phyloP scores from a whole-genome alignment of 1,139 yeast species.

The Yarrowia galli region DNA sequence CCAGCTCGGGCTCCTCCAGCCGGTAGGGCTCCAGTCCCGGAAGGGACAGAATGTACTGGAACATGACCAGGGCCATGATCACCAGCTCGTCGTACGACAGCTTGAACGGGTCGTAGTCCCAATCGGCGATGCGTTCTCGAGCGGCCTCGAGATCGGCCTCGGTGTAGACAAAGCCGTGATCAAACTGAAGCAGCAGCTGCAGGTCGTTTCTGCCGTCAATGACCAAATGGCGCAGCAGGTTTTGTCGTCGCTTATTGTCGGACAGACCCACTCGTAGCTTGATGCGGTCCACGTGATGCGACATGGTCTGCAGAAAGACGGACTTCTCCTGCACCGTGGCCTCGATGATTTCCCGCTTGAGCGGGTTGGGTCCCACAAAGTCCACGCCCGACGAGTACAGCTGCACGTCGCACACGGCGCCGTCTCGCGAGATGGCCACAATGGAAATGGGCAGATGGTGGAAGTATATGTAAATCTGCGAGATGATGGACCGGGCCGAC shows the following conservation, averaged over 20 bases:
- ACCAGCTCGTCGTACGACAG: slow-evolving; percentile 33
- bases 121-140: slow-evolving; percentile 23
- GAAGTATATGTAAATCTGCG: slow-evolving; percentile 36
- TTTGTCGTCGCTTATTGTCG: slow-evolving; percentile 35
- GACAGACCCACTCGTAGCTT: slow-evolving; percentile 35
- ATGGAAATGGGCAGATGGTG: slow-evolving; percentile 34
- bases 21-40: slow-evolving; percentile 44
- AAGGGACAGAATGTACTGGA: slow-evolving; percentile 7
- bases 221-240: slow-evolving; percentile 35
- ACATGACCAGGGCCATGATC: slow-evolving; percentile 32
- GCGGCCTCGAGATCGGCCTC: slow-evolving; percentile 21
- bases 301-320: slow-evolving; percentile 9
- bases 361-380: slow-evolving; percentile 38
- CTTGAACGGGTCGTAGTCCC: slow-evolving; percentile 37
- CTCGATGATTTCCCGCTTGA: slow-evolving; percentile 25
- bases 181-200: slow-evolving; percentile 29
- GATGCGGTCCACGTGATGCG: slow-evolving; percentile 34
- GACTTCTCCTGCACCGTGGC: slow-evolving; percentile 18
- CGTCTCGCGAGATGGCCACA: slow-evolving; percentile 31
- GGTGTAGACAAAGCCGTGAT: slow-evolving; percentile 5
- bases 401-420: slow-evolving; percentile 31
- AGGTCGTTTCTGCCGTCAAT: slow-evolving; percentile 28
- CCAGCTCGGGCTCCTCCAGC: slow-evolving; percentile 57
- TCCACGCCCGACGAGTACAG: slow-evolving; percentile 32
- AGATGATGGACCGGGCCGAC: slow-evolving; percentile 34